Conservation (phyloP, 495 filamentous ascomycete species). For the Talaromyces trachyspermus region DNA sequence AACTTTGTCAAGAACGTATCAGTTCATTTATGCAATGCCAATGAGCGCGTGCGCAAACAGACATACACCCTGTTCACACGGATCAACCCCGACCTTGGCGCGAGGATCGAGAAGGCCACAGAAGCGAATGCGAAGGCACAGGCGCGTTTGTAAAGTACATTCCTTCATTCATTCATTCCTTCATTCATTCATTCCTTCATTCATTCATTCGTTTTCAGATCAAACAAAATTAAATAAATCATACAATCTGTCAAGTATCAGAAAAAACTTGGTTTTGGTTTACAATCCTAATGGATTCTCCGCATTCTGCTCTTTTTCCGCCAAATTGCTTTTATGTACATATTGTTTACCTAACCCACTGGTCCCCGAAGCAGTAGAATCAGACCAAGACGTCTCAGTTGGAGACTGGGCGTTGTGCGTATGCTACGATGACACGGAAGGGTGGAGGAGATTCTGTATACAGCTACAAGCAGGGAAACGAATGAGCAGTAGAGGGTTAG, state of each 20-base stretch:
- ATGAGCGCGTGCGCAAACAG: conserved; percentile 43
- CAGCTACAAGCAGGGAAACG: too few relatives aligned
- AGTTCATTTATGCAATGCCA: conserved; percentile 41
- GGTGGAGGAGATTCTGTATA: too few relatives aligned
- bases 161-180: too few relatives aligned
- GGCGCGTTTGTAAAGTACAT: conserved; percentile 1
- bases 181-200: too few relatives aligned
- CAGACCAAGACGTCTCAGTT: too few relatives aligned
- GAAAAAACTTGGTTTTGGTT: not conserved
- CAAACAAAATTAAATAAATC: conserved; percentile 3
- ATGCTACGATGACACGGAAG: too few relatives aligned
- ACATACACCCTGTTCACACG: conserved; percentile 48
- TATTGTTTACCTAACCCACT: too few relatives aligned
- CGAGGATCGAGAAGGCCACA: conserved; percentile 35
- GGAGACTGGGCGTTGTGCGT: too few relatives aligned
- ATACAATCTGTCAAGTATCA: not conserved
- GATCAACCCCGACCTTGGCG: conserved; percentile 37
- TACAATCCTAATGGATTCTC: conserved; percentile 12
- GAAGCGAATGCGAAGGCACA: conserved; percentile 22
- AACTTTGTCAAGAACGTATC: conserved; percentile 59
- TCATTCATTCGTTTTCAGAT: not conserved
- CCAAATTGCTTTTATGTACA: not conserved
- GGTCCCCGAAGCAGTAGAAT: too few relatives aligned
- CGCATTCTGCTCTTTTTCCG: conserved; percentile 9
- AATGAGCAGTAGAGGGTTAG: too few relatives aligned